A percentile compares a stretch with the other conserved stretches of the same genome.
phyloP scores from a whole-genome alignment of 495 filamentous ascomycete genomes.

The Penicillium odoratum region DNA sequence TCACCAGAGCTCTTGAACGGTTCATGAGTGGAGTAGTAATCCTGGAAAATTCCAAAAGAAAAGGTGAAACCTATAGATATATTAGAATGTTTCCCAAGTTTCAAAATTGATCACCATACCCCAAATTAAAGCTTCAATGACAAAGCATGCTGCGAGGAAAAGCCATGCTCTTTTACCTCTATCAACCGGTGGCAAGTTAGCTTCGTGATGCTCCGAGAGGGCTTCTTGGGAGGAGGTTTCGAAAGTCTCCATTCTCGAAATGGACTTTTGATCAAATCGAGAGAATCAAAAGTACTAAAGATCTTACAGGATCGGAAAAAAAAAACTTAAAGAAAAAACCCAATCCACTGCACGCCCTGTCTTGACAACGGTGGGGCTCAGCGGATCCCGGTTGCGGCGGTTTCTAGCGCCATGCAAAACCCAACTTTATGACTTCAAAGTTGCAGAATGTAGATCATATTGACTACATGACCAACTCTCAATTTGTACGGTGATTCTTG shows the following conservation, averaged over 20 bases:
- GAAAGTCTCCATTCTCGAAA: constrained; percentile 10
- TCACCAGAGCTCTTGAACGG: constrained; percentile 44
- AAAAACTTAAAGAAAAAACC: neutral
- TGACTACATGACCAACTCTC: too few species aligned
- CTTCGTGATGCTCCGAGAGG: constrained; percentile 32
- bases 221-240: constrained; percentile 12
- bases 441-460: neutral
- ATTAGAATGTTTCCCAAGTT: neutral
- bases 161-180: constrained; percentile 64
- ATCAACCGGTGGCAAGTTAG: constrained; percentile 51
- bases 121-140: constrained; percentile 67
- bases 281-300: neutral
- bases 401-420: neutral
- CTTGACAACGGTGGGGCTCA: neutral
- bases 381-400: neutral
- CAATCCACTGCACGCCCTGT: neutral
- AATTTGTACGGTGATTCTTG: too few species aligned
- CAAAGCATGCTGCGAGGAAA: constrained; percentile 61
- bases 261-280: neutral
- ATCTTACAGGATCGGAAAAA: neutral
- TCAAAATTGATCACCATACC: constrained; percentile 33
- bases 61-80: constrained; percentile 57
- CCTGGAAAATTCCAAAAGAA: constrained; percentile 61
- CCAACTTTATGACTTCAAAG: too few species aligned
- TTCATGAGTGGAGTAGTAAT: constrained; percentile 52